Conservation (phyloP, 192 early-diverging fungal genomes). For the Paraglomus brasilianum region DNA sequence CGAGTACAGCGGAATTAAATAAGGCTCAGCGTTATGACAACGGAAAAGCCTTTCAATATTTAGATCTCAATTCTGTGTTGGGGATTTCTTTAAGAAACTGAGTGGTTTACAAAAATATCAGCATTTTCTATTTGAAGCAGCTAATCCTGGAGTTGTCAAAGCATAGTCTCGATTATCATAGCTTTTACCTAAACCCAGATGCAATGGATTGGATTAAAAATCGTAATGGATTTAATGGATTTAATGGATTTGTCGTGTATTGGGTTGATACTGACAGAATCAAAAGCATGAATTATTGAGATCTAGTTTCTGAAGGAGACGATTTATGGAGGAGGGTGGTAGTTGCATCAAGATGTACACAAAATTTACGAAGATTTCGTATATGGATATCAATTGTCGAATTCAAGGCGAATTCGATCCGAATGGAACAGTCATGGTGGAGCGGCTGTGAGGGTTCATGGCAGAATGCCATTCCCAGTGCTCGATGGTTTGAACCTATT, state of each 20-base stretch:
- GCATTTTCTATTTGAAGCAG: too few relatives aligned
- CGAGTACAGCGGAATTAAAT: too few relatives aligned
- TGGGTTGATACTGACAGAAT: constrained; percentile 9
- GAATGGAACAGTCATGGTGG: neutral
- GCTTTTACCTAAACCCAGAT: constrained; percentile 18
- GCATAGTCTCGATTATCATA: too few relatives aligned
- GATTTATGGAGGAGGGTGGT: neutral
- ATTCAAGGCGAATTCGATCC: neutral
- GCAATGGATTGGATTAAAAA: constrained; percentile 2
- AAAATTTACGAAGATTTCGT: neutral
- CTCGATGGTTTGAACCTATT: constrained; percentile 1
- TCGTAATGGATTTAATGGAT: neutral
- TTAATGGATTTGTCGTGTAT: neutral
- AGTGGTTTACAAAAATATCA: too few relatives aligned
- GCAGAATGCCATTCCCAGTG: neutral
- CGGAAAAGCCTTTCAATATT: too few relatives aligned
- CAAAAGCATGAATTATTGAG: neutral
- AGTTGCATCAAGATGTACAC: neutral
- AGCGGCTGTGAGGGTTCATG: constrained; percentile 16
- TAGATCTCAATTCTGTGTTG: too few relatives aligned
- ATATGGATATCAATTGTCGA: constrained; percentile 2
- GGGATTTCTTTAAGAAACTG: too few relatives aligned
- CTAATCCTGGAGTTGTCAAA: too few relatives aligned
- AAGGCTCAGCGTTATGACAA: too few relatives aligned
- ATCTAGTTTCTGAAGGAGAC: neutral